phyloP scores from a whole-genome alignment of 331 rosid species.

The Phaseolus coccineus region DNA sequence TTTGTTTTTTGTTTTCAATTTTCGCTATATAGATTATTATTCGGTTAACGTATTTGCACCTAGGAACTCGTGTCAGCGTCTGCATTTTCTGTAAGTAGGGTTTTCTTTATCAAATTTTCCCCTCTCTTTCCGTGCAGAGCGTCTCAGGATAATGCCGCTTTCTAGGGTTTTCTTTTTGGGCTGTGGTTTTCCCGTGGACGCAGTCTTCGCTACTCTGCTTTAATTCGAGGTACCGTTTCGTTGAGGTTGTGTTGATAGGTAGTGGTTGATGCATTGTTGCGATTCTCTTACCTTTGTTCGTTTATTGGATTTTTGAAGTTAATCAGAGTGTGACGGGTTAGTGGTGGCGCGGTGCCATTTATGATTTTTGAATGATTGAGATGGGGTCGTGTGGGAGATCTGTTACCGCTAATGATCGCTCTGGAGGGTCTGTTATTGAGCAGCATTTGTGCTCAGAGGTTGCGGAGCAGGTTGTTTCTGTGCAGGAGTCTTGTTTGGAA shows the following conservation, averaged over 20 bases:
- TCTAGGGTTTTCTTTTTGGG: constrained; percentile 67
- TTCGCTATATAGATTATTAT: constrained; percentile 9
- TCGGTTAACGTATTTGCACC: constrained; percentile 12
- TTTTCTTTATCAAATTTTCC: constrained; percentile 32
- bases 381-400: constrained; percentile 80
- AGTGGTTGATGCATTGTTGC: constrained; percentile 56
- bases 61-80: constrained; percentile 38
- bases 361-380: constrained; percentile 50
- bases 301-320: constrained; percentile 25
- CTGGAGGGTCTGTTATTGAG: constrained; percentile 45
- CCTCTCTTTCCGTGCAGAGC: constrained; percentile 51
- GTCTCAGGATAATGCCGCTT: constrained; percentile 53
- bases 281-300: constrained; percentile 11
- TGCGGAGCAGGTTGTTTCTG: constrained; percentile 55
- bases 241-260: constrained; percentile 44
- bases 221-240: constrained; percentile 35
- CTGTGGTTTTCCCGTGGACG: constrained; percentile 44
- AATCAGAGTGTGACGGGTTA: constrained; percentile 52
- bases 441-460: constrained; percentile 56
- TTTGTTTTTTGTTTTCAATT: constrained; percentile 9
- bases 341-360: constrained; percentile 13
- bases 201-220: constrained; percentile 33
- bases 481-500: constrained; percentile 55
- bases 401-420: constrained; percentile 51
- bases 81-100: constrained; percentile 74